Conservation (phyloP, 768 basidiomycete genomes). For the Agrocybe pediades region DNA sequence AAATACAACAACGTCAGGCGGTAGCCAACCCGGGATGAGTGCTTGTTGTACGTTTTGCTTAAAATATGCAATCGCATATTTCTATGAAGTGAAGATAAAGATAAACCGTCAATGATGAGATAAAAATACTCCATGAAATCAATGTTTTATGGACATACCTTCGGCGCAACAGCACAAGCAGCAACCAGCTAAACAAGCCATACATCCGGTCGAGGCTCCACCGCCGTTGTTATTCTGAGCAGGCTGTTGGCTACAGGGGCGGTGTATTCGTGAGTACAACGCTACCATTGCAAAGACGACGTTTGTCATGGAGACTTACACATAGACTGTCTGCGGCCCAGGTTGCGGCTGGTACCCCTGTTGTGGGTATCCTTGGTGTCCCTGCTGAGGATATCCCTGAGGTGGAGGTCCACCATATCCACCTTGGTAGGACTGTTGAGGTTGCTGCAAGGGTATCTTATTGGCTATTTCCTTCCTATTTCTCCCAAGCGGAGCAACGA, state of each 20-base stretch:
- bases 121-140: neutral
- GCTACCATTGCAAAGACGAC: neutral
- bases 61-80: constrained; percentile 74
- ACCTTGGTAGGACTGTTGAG: constrained; percentile 68
- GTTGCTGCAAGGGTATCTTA: constrained; percentile 46
- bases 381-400: constrained; percentile 36
- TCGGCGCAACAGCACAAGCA: constrained; percentile 76
- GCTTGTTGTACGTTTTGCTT: constrained; percentile 7
- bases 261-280: neutral
- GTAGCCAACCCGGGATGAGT: neutral
- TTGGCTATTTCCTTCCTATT: neutral
- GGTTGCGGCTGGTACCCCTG: constrained; percentile 47
- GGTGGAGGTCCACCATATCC: constrained; percentile 41
- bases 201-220: constrained; percentile 41
- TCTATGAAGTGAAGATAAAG: constrained; percentile 46
- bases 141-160: constrained; percentile 41
- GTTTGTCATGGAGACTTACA: constrained; percentile 48
- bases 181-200: constrained; percentile 66
- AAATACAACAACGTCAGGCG: neutral
- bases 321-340: constrained; percentile 77
- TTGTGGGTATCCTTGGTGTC: constrained; percentile 44
- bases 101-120: constrained; percentile 1
- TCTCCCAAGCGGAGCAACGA: neutral
- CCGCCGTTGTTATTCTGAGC: constrained; percentile 44
- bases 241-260: constrained; percentile 46